Evolutionary conservation across 805 yeast species (phyloP).

Genomic region (Suhomyces xylopsoci): DNA sequence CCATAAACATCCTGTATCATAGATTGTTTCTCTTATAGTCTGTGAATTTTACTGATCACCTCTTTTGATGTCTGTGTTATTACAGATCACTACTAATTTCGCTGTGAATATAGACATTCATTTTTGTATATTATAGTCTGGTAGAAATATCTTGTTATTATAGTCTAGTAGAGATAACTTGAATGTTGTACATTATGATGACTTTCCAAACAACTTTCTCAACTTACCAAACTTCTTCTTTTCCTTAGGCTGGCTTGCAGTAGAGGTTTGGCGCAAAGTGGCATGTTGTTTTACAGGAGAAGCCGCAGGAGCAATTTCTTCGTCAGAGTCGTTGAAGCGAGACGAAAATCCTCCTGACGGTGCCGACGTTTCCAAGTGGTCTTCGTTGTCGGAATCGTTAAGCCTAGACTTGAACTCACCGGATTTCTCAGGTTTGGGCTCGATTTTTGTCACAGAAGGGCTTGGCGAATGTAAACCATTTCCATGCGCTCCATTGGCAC

Average conservation of each 20-base stretch:
- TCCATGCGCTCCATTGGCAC: not conserved
- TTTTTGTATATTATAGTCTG: not conserved
- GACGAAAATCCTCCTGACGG: constrained; percentile 6
- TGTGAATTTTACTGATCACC: no score
- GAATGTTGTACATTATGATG: not conserved
- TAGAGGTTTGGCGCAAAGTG: constrained; percentile 10
- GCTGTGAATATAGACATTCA: no score
- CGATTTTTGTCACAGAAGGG: not conserved
- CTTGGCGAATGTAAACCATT: not conserved
- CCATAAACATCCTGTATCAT: no score
- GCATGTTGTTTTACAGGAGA: not conserved
- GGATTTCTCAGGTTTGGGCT: not conserved
- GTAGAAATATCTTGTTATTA: not conserved
- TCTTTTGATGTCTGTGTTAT: no score
- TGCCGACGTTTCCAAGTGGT: not conserved
- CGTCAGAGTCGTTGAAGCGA: constrained; percentile 13
- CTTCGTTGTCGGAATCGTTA: constrained; percentile 30
- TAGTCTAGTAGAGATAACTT: not conserved
- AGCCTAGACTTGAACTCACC: constrained; percentile 22
- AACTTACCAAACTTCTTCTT: constrained; percentile 38
- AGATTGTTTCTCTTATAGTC: no score
- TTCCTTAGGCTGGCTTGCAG: constrained; percentile 18
- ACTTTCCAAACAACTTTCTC: constrained; percentile 37
- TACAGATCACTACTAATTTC: no score
- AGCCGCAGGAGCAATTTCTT: constrained; percentile 5